Evolutionary conservation across 2,329 filamentous ascomycete genomes (phyloP), one percentile per base, ranked within the genome.

Genomic region (Gyromitra esculenta): DNA sequence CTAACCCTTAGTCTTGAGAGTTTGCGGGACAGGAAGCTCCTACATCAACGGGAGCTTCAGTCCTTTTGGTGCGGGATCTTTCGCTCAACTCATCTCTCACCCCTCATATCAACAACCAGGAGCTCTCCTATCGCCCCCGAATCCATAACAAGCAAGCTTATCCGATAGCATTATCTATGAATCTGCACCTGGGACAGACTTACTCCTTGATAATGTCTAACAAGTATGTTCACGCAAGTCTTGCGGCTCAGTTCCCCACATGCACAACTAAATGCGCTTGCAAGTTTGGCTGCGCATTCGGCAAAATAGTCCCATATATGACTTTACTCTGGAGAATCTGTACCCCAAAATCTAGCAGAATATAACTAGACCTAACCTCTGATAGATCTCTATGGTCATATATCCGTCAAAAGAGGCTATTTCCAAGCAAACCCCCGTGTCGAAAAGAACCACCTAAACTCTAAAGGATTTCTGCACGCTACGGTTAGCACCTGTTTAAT

Each of bases 401-500:
- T 13, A 13, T 74, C 72, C 18, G 72, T 57, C 4, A 41, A 21
- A 11, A 69, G 50, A 25, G 64, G 72, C 2, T 25, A 52, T 9
- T 64, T 74, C n/a, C 41, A 56, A 63, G 72, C 64, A 25, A 69
- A 25, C 7, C 64, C 69, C 8, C 56, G 35, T 25, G 56, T 74
- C 64, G 72, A 74, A 45, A 48, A 60, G 7, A 69, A 63, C 13
- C 72, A 74, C n/a, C 37, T 74, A 1, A 74, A 74, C 57, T 74
- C 72, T 13, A 74, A 74, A 52, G 65, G 59, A 3, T 62, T 69
- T 9, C 56, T 74, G 21, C 72, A 74, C 15, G 72, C 64, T 2
- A 74, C 72, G 1, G 64, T 74, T 35, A 74, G 64, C 56, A 63
- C 64, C 1, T 74, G 72, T 56, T 31, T 74, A 50, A 69, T 74